phyloP scores from a whole-genome alignment of 441 rosid genomes.

The Geranium incanum region DNA sequence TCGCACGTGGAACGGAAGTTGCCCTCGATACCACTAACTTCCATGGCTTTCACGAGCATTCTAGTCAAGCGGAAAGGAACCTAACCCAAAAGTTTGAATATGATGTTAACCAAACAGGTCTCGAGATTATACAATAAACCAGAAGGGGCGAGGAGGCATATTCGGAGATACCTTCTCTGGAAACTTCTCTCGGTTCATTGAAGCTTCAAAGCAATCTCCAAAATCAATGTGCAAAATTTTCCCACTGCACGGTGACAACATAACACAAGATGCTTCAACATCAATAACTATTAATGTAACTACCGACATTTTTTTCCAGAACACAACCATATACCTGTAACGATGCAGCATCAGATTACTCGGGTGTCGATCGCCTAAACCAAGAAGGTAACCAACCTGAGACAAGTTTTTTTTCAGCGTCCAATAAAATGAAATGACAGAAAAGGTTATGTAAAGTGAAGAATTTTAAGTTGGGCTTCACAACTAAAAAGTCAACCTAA shows the following conservation, averaged over 20 bases:
- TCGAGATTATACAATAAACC: neutral
- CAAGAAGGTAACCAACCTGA: slow-evolving; percentile 99
- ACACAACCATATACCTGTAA: slow-evolving; percentile 45
- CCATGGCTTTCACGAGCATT: slow-evolving; percentile 99
- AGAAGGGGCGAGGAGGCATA: neutral
- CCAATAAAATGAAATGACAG: neutral
- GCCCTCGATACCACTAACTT: slow-evolving; percentile 97
- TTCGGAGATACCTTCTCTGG: slow-evolving; percentile 72
- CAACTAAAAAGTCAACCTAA: neutral
- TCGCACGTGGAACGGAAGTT: slow-evolving; percentile 96
- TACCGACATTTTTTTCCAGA: slow-evolving; percentile 8
- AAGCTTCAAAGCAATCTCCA: slow-evolving; percentile 99
- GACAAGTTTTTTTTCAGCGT: slow-evolving; percentile 14
- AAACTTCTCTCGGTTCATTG: slow-evolving; percentile 97
- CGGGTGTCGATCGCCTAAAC: slow-evolving; percentile 99
- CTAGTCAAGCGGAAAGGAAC: slow-evolving; percentile 99
- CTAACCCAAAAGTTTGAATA: slow-evolving; percentile 30
- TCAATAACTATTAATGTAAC: neutral
- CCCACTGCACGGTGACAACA: slow-evolving; percentile 45
- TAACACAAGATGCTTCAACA: slow-evolving; percentile 16
- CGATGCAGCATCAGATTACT: slow-evolving; percentile 97
- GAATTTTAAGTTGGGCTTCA: no score
- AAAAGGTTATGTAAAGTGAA: neutral
- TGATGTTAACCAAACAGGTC: neutral
- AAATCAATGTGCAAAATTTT: slow-evolving; percentile 98